Percentiles rank a stretch among this genome's conserved stretches.
Conservation (phyloP, 441 rosid species). For the Pelargonium fulgidum region DNA sequence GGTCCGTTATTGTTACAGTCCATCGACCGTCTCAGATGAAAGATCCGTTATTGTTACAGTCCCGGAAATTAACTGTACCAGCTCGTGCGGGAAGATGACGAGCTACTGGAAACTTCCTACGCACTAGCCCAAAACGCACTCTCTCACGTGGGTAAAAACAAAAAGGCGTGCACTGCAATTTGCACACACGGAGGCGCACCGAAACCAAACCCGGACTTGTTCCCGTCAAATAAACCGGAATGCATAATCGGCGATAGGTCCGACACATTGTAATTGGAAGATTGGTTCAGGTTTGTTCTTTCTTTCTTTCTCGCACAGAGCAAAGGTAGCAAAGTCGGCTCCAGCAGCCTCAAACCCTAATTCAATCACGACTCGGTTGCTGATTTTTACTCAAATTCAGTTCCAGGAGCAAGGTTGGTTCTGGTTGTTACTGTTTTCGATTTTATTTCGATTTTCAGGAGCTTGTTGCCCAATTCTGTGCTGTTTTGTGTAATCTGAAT, state of each 20-base stretch:
- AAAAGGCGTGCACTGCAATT: constrained; percentile 20
- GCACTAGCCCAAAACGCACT: not conserved
- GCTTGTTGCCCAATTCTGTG: constrained; percentile 12
- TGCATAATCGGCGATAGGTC: constrained; percentile 72
- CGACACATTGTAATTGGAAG: constrained; percentile 38
- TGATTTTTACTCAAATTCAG: not conserved
- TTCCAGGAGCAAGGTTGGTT: constrained; percentile 18
- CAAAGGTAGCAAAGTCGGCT: constrained; percentile 29
- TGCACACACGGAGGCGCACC: constrained; percentile 21
- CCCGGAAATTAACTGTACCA: not conserved
- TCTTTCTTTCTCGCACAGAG: constrained; percentile 3
- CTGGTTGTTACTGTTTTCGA: not conserved
- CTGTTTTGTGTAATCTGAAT: constrained; percentile 10
- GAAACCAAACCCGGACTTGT: constrained; percentile 68
- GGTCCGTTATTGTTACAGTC: too few relatives aligned
- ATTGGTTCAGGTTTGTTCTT: constrained; percentile 16
- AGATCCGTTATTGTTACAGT: too few relatives aligned
- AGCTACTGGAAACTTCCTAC: not conserved
- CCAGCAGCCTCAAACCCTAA: constrained; percentile 35
- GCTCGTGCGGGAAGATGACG: not conserved
- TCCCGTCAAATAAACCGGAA: constrained; percentile 39
- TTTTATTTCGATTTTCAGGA: constrained; percentile 9
- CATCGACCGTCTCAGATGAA: too few relatives aligned
- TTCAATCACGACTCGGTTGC: constrained; percentile 14
- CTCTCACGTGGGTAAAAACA: not conserved